Percentiles rank a stretch among this genome's conserved stretches.
Evolutionary conservation across 805 yeast genomes (phyloP).

Genomic region (Myxozyma vanderwaltii): DNA sequence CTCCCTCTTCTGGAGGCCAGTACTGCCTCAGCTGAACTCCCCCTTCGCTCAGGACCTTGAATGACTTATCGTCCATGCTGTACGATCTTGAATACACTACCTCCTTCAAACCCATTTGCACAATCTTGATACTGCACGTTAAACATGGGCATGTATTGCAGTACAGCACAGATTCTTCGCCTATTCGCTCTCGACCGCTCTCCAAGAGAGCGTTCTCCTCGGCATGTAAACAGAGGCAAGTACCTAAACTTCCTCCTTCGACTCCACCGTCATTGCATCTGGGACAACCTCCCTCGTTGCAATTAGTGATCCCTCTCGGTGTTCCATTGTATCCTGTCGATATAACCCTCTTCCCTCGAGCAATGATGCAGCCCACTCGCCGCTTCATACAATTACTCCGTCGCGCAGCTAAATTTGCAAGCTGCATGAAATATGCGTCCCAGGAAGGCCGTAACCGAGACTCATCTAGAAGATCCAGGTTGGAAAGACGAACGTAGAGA

Average conservation of each 20-base stretch:
- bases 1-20: slow-evolving; percentile 45
- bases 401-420: slow-evolving; percentile 90
- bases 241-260: slow-evolving; percentile 71
- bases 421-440: slow-evolving; percentile 94
- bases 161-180: slow-evolving; percentile 59
- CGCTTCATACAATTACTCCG: slow-evolving; percentile 97
- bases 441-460: slow-evolving; percentile 83
- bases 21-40: slow-evolving; percentile 71
- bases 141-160: slow-evolving; percentile 97
- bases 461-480: slow-evolving; percentile 52
- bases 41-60: slow-evolving; percentile 70
- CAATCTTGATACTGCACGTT: slow-evolving; percentile 93
- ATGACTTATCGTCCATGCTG: slow-evolving; percentile 84
- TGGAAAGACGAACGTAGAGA: slow-evolving; percentile 46
- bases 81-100: slow-evolving; percentile 93
- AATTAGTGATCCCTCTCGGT: slow-evolving; percentile 81
- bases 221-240: slow-evolving; percentile 94
- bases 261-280: slow-evolving; percentile 65
- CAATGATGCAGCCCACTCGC: slow-evolving; percentile 94
- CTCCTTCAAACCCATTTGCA: slow-evolving; percentile 85
- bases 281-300: slow-evolving; percentile 94
- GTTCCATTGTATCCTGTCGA: slow-evolving; percentile 99
- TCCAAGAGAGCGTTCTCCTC: slow-evolving; percentile 95
- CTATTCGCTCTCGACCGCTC: slow-evolving; percentile 87
- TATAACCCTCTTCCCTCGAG: slow-evolving; percentile 77